These are phyloP conservation scores for Amniculicola lignicola DNA, from an alignment of 495 filamentous ascomycete species.

Conservation along the genomic window DNA sequence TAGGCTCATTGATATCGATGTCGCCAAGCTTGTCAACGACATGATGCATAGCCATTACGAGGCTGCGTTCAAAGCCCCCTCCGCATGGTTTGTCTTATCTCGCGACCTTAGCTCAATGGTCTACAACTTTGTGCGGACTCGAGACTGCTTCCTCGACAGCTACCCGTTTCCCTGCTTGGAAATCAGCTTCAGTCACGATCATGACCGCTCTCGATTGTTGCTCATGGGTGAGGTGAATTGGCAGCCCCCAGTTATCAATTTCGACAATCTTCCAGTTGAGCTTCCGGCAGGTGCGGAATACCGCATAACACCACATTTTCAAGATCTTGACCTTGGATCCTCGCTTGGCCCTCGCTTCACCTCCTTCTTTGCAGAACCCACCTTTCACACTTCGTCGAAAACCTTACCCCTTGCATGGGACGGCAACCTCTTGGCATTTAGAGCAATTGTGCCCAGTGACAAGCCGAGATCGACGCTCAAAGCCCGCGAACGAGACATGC, in stretches of 20 bases:
- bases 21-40: constrained; percentile 3
- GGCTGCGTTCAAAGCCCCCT: background rate
- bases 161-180: constrained; percentile 4
- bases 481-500: background rate
- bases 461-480: background rate
- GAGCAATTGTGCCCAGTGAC: background rate
- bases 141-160: constrained; percentile 28
- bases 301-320: constrained; percentile 9
- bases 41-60: constrained; percentile 17
- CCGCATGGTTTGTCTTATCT: constrained; percentile 16
- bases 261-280: background rate
- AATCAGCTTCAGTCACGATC: background rate
- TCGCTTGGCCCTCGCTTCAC: background rate
- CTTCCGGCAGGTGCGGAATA: constrained; percentile 6
- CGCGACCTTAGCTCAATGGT: constrained; percentile 12
- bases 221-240: constrained; percentile 20
- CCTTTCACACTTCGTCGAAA: background rate
- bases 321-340: background rate
- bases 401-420: background rate
- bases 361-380: background rate
- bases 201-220: background rate
- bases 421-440: background rate
- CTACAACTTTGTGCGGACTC: constrained; percentile 25
- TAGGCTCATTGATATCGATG: constrained; percentile 10
- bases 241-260: constrained; percentile 11